Evolutionary conservation across 768 basidiomycete genomes (phyloP), one percentile per base, ranked within the genome.

Genomic region (Exsudoporus frostii): DNA sequence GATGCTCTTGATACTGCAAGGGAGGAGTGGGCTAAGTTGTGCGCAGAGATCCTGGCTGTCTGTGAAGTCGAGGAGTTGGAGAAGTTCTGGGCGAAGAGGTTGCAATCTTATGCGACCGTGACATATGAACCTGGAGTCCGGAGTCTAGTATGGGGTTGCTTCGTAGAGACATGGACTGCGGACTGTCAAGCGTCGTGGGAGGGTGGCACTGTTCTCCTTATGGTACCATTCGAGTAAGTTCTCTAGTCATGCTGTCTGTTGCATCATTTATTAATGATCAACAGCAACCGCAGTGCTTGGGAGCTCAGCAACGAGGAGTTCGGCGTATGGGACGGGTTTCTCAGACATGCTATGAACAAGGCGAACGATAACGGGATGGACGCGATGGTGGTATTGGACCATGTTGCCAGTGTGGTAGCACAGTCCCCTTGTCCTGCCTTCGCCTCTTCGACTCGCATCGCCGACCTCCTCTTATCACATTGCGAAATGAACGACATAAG

Each of bases 361-460:
- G 86, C 82, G 0, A 73, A 81, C 30, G 87, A 89, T 52, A 74
- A 79, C 42, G 87, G 84, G 1, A 61, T 77, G 25, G 84, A 88
- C 51, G 64, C 78, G 0, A 58, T 71, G 30, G 57, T 66, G 5
- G 76, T 90, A 42, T 70, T 91, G 45, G 79, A 87, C 55, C 73
- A 74, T 15, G 71, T 90, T 41, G 82, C 85, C 3, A 61, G 69
- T 15, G 65, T 73, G 30, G 72, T 89, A 36, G 70, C 71, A 7
- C 66, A 66, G 38, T 72, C 74, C 15, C 65, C 74, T 58, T 71
- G 62, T 52, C 76, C 68, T 43, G 70, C 71, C 33, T 74, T 67
- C 49, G 68, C 65, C 20, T 73, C 79, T 1, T 72, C 79, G 2
- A 73, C 75, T 14, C 84, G 83, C 30, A 73, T 86, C 36, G 80